Evolutionary conservation across 768 basidiomycete genomes (phyloP).

Genomic region (Obba rivulosa): DNA sequence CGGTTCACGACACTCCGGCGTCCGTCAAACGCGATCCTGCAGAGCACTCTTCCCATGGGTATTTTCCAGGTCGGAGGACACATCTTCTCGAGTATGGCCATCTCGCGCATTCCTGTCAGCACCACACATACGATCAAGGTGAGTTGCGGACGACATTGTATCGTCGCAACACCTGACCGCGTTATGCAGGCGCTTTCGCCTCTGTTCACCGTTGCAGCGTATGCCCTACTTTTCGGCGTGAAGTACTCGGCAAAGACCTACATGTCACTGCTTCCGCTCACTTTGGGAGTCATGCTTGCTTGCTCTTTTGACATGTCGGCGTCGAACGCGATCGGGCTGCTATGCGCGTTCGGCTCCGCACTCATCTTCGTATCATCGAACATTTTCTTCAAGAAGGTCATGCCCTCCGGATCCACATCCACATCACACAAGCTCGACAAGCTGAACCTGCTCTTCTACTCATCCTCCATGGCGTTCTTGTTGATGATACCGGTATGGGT

Average conservation of each 20-base stretch:
- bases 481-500: constrained; percentile 97
- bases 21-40: constrained; percentile 70
- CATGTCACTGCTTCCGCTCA: constrained; percentile 89
- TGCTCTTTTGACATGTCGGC: constrained; percentile 90
- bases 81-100: constrained; percentile 96
- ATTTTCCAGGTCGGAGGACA: constrained; percentile 97
- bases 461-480: constrained; percentile 88
- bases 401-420: constrained; percentile 56
- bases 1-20: constrained; percentile 61
- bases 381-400: constrained; percentile 98
- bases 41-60: constrained; percentile 89
- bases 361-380: constrained; percentile 96
- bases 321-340: constrained; percentile 79
- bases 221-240: constrained; percentile 89
- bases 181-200: constrained; percentile 82
- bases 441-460: constrained; percentile 92
- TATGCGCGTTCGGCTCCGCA: constrained; percentile 96
- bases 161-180: not conserved
- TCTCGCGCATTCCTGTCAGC: constrained; percentile 92
- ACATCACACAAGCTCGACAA: constrained; percentile 86
- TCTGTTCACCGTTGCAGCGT: constrained; percentile 93
- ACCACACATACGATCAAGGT: constrained; percentile 99
- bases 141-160: constrained; percentile 16
- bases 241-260: constrained; percentile 92
- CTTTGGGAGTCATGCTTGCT: constrained; percentile 94